Evolutionary conservation across 257 asterid species (phyloP), one percentile per base, ranked within the genome.

Genomic region (Ilex asprella): DNA sequence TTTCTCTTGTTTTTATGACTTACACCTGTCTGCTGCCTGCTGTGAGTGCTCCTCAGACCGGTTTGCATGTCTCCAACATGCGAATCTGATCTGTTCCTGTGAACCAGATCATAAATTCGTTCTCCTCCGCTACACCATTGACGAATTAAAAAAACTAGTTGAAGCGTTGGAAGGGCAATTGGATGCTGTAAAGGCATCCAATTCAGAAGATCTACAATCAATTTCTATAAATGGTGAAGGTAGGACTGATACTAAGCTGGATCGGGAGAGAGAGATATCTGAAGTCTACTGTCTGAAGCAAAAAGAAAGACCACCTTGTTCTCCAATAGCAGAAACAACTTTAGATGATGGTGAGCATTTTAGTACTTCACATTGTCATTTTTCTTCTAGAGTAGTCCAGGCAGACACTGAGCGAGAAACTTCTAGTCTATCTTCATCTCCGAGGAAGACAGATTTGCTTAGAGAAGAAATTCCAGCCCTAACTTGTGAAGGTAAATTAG

Each of bases 11-110:
- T 86, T 78, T 61, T 86, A 84, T 30, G 95, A 82, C 69, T 76
- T 86, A 49, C 89, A 86, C 70, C 76, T 84, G 27, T 71, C 84
- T 16, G 81, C 92, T 15, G 81, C 73, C 60, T 12, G 65, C 65
- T 86, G 92, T 79, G 74, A 65, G 56, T 86, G 95, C 65, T 67
- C 86, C 60, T 64, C 61, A 2, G 79, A 78, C 46, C 84, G 75
- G 64, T 84, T 82, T 73, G 77, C 95, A 3, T 86, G 95, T 67
- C 86, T 86, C 39, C 70, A 76, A 63, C 89, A 86, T 67, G 79
- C 81, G 39, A 72, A 82, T 65, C 71, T 63, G 15, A 50, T 82
- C 31, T 79, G 81, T 64, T 35, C 67, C 31, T 84, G 92, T 56
- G 76, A 74, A 56, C 73, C 80, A 41, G 78, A 74, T 16, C 64